Conservation (phyloP, 108 stramenopile species). For the Cylindrotheca fusiformis region DNA sequence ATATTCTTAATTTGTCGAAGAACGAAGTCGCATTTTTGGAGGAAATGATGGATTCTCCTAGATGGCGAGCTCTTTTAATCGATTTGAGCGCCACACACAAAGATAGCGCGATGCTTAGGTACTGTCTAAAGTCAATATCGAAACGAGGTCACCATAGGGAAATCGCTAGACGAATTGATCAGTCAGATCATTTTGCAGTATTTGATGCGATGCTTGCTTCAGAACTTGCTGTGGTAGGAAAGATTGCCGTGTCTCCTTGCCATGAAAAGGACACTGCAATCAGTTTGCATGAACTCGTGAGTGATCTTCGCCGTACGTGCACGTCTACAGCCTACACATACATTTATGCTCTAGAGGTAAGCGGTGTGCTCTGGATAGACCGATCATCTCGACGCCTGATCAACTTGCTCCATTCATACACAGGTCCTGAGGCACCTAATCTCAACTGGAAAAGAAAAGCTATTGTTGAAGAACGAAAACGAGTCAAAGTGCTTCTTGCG, state of each 20-base stretch:
- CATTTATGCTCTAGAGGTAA: constrained; percentile 70
- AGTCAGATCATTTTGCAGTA: constrained; percentile 84
- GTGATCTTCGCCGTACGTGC: constrained; percentile 70
- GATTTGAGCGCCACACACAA: constrained; percentile 78
- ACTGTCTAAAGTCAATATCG: constrained; percentile 73
- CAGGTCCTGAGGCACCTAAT: constrained; percentile 31
- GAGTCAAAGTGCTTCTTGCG: constrained; percentile 10
- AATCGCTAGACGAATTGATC: constrained; percentile 80
- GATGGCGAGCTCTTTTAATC: constrained; percentile 82
- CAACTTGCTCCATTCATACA: too few species aligned
- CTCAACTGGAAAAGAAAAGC: constrained; percentile 18
- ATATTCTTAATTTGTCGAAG: constrained; percentile 67
- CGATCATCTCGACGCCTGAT: neutral
- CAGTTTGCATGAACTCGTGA: constrained; percentile 48
- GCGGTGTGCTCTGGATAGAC: neutral
- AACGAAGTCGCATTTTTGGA: constrained; percentile 70
- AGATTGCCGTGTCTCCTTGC: constrained; percentile 52
- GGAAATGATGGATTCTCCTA: constrained; percentile 78
- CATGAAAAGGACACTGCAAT: constrained; percentile 40
- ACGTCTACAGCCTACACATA: constrained; percentile 82
- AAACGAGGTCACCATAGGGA: constrained; percentile 83
- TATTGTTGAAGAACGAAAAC: constrained; percentile 7
- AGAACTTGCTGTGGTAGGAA: constrained; percentile 63
- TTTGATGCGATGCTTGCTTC: constrained; percentile 76
- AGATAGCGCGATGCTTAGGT: constrained; percentile 76